A percentile compares a stretch with the other conserved stretches of the same genome.
phyloP scores from a whole-genome alignment of 108 stramenopile species.

The Cyclotella atomus region DNA sequence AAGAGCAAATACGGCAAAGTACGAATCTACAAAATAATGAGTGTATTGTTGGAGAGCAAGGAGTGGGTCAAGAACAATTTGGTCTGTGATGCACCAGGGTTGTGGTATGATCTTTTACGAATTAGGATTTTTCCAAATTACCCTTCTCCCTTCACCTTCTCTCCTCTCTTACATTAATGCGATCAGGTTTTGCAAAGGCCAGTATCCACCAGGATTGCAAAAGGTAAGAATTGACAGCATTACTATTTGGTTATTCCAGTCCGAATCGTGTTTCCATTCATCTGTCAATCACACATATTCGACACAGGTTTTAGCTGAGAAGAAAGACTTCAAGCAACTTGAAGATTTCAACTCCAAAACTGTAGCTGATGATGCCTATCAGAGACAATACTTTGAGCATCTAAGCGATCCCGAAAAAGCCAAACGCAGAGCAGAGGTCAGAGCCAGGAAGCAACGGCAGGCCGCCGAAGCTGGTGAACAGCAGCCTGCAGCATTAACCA shows the following conservation, averaged over 20 bases:
- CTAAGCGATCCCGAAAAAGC: slow-evolving; percentile 61
- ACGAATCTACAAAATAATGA: slow-evolving; percentile 94
- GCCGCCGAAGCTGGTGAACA: neutral
- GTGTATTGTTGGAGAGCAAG: slow-evolving; percentile 88
- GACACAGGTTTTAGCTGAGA: slow-evolving; percentile 64
- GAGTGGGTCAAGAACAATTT: slow-evolving; percentile 89
- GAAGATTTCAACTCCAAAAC: slow-evolving; percentile 90
- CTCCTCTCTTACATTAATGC: too few relatives aligned
- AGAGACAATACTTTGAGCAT: slow-evolving; percentile 85
- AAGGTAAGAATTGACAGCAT: slow-evolving; percentile 41
- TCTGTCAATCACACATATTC: neutral
- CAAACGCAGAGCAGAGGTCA: slow-evolving; percentile 27
- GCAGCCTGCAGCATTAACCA: slow-evolving; percentile 25
- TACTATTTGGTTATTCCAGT: too few relatives aligned
- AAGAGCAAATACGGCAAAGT: slow-evolving; percentile 95
- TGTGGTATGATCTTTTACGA: too few relatives aligned
- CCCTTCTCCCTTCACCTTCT: too few relatives aligned
- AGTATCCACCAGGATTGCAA: slow-evolving; percentile 89
- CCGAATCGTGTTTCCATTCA: too few relatives aligned
- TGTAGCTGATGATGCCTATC: slow-evolving; percentile 72
- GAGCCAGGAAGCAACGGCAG: slow-evolving; percentile 24
- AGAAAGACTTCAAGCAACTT: slow-evolving; percentile 86
- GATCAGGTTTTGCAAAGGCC: slow-evolving; percentile 90
- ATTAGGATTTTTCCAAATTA: too few relatives aligned
- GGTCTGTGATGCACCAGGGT: slow-evolving; percentile 84